Conservation (phyloP, 2,329 filamentous ascomycete genomes). For the Rutstroemia sp. region DNA sequence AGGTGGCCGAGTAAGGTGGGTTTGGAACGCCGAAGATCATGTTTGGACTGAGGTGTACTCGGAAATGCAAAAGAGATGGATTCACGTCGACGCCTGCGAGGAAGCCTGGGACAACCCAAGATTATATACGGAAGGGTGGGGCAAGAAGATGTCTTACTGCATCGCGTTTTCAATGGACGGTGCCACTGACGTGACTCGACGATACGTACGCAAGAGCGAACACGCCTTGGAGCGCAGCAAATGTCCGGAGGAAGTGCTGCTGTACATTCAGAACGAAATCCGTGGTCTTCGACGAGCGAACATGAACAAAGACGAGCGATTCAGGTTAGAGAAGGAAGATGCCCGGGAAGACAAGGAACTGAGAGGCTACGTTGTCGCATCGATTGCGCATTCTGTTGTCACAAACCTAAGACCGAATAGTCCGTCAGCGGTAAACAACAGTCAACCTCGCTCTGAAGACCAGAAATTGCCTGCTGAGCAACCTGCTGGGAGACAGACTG, state of each 20-base stretch:
- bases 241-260: slow-evolving; percentile 81
- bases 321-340: slow-evolving; percentile 74
- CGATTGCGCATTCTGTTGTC: slow-evolving; percentile 61
- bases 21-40: slow-evolving; percentile 97
- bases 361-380: slow-evolving; percentile 63
- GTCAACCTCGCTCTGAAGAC: slow-evolving; percentile 37
- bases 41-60: slow-evolving; percentile 98
- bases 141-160: slow-evolving; percentile 94
- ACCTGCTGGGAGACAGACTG: slow-evolving; percentile 41
- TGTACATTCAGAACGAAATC: slow-evolving; percentile 90
- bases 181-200: slow-evolving; percentile 57
- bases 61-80: slow-evolving; percentile 85
- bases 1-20: slow-evolving; percentile 86
- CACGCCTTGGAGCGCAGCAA: slow-evolving; percentile 68
- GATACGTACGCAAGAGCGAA: slow-evolving; percentile 64
- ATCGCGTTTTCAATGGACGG: slow-evolving; percentile 93
- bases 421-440: slow-evolving; percentile 11
- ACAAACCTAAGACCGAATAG: slow-evolving; percentile 21
- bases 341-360: slow-evolving; percentile 68
- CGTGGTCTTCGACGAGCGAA: slow-evolving; percentile 75
- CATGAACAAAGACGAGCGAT: slow-evolving; percentile 78
- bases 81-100: slow-evolving; percentile 94
- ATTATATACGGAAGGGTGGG: slow-evolving; percentile 91
- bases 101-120: slow-evolving; percentile 92
- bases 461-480: slow-evolving; percentile 55